phyloP scores from a whole-genome alignment of 495 filamentous ascomycete species.

The Aspergillus bertholletiae region DNA sequence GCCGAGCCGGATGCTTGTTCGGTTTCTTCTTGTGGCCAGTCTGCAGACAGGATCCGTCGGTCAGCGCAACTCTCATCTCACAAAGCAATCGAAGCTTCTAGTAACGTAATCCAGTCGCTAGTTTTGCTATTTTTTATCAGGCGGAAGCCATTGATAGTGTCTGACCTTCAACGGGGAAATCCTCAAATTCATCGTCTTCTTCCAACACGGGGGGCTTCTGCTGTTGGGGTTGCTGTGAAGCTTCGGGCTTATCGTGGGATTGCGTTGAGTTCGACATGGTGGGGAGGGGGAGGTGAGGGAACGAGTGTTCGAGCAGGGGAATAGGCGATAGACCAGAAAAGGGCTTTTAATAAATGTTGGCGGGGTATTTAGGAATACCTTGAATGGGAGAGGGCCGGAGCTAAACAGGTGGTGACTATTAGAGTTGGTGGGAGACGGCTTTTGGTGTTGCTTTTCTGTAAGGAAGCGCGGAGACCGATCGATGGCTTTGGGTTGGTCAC shows the following conservation, averaged over 20 bases:
- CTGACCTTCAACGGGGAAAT: constrained; percentile 93
- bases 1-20: constrained; percentile 61
- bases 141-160: background rate
- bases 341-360: background rate
- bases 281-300: too few relatives aligned
- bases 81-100: background rate
- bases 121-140: background rate
- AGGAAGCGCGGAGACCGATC: background rate
- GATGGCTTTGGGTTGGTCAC: background rate
- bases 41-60: constrained; percentile 38
- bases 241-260: constrained; percentile 33
- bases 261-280: constrained; percentile 43
- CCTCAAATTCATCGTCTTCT: constrained; percentile 98
- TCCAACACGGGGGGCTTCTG: constrained; percentile 70
- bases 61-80: constrained; percentile 2
- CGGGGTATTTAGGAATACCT: background rate
- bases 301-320: constrained; percentile 4
- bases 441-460: background rate
- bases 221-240: constrained; percentile 43
- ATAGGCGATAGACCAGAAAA: background rate
- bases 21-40: constrained; percentile 84
- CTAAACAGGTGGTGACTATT: background rate
- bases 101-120: background rate
- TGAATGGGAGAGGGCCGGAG: background rate
- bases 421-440: background rate